These are phyloP conservation scores for Stagonosporopsis rhizophila DNA, from an alignment of 2,329 filamentous ascomycete species.

Conservation along the genomic window DNA sequence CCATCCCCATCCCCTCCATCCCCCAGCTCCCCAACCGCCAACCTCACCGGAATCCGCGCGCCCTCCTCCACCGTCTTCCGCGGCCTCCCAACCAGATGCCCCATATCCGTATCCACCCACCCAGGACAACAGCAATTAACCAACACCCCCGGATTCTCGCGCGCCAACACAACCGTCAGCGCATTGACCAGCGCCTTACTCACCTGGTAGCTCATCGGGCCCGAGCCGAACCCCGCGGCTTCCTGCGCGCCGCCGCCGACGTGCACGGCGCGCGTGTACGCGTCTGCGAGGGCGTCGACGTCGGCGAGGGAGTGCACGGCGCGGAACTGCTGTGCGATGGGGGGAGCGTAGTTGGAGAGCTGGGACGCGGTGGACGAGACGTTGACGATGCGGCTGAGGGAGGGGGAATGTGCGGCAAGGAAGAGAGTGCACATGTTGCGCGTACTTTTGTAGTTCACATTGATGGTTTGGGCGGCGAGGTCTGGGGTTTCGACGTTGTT, in stretches of 20 bases:
- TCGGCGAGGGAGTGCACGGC: background rate
- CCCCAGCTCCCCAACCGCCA: slow-evolving; percentile 20
- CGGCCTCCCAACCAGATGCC: slow-evolving; percentile 17
- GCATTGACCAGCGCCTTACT: slow-evolving; percentile 33
- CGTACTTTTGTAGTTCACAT: slow-evolving; percentile 28
- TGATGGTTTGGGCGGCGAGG: slow-evolving; percentile 17
- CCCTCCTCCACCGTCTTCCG: slow-evolving; percentile 24
- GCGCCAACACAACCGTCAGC: slow-evolving; percentile 24
- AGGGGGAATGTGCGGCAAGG: background rate
- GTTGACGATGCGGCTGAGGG: slow-evolving; percentile 23
- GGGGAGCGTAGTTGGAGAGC: slow-evolving; percentile 15
- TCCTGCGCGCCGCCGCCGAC: background rate
- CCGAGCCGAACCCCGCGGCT: slow-evolving; percentile 9
- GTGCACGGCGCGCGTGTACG: slow-evolving; percentile 6
- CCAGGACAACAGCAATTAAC: slow-evolving; percentile 29
- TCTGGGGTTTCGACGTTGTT: slow-evolving; percentile 22
- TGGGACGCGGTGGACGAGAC: slow-evolving; percentile 19
- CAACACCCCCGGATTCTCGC: slow-evolving; percentile 9
- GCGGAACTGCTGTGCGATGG: background rate
- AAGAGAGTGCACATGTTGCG: slow-evolving; percentile 25
- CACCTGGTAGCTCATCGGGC: slow-evolving; percentile 30
- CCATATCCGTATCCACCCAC: slow-evolving; percentile 24
- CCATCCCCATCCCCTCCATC: slow-evolving; percentile 10
- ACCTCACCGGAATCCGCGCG: slow-evolving; percentile 17
- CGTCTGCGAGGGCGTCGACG: slow-evolving; percentile 12